Evolutionary conservation across 2,329 filamentous ascomycete species (phyloP), one percentile per base, ranked within the genome.

Genomic region (Ramularia endophylla): DNA sequence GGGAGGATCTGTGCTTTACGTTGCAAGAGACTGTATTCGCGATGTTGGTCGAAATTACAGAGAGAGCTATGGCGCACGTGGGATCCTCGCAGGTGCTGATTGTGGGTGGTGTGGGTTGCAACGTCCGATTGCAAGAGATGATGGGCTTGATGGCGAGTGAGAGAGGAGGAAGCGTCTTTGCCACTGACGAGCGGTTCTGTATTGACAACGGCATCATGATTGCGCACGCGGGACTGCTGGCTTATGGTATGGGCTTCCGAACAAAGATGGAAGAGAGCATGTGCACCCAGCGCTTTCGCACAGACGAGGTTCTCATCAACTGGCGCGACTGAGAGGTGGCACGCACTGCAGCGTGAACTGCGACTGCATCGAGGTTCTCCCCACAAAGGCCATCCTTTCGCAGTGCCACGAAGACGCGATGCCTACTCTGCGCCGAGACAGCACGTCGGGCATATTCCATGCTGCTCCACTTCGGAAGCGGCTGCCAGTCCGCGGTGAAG

Each of bases 181-280:
- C 92, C 17, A 97, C 90, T 0, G 92, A 98, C 62, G 92, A 98
- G 71, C 75, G 92, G 33, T 98, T 95, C 64, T 98, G 92, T 63
- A 98, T 98, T 55, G 92, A 98, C 66, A 98, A 98, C 58, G 92
- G 92, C 36, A 97, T 98, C 61, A 98, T 98, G 92, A 98, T 98
- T 69, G 92, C 92, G 1, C 90, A 98, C 64, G 92, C 92, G 2
- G 92, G 92, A 2, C 66, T 98, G 55, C 63, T 95, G 57, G 89
- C 89, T 1, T 92, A 85, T 62, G 74, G 81, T 63, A 89, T 81
- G 12, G 90, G 90, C 1, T 88, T 87, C 59, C 73, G 68, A 45
- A 95, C 88, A 1, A 68, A 75, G 6, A 62, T 97, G 34, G 80
- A 83, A 49, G 85, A 95, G 32, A 90, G 84, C 53, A 87, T 84